phyloP scores from a whole-genome alignment of 2,329 filamentous ascomycete species.

The Chalaropsis ovoidea region DNA sequence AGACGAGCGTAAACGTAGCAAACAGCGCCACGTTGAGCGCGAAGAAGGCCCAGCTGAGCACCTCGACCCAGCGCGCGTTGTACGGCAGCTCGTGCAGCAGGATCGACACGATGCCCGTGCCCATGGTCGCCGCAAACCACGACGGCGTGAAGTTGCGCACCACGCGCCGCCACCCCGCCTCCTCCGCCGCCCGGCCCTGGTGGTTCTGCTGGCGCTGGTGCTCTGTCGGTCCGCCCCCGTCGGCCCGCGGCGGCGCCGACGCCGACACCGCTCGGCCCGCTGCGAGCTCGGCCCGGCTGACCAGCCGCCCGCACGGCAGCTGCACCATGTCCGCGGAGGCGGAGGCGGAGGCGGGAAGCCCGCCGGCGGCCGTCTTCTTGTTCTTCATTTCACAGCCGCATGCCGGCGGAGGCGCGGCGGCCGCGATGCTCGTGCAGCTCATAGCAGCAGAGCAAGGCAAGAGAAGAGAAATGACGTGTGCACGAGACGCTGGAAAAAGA shows the following conservation, averaged over 20 bases:
- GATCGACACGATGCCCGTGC: constrained; percentile 56
- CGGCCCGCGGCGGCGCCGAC: neutral
- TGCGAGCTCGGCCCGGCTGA: constrained; percentile 1
- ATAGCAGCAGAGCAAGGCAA: neutral
- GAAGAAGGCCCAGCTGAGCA: constrained; percentile 52
- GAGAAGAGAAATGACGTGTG: no score
- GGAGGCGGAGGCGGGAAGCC: no score
- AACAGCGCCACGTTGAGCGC: constrained; percentile 51
- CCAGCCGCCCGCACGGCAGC: constrained; percentile 17
- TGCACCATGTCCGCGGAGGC: constrained; percentile 13
- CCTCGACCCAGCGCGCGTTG: constrained; percentile 47
- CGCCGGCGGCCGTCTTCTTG: neutral
- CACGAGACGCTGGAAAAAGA: no score
- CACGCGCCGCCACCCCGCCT: constrained; percentile 38
- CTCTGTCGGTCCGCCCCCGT: neutral
- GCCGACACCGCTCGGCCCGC: neutral
- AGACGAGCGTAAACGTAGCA: constrained; percentile 42
- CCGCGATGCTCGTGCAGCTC: constrained; percentile 1
- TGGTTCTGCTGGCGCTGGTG: no score
- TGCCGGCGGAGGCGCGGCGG: neutral
- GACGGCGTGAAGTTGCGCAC: constrained; percentile 45
- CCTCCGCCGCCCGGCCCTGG: constrained; percentile 28
- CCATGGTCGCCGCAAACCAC: constrained; percentile 55
- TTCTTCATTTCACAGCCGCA: neutral
- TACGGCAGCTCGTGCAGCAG: constrained; percentile 54